Conservation (phyloP, 2,329 filamentous ascomycete species). For the Fusarium sp. region DNA sequence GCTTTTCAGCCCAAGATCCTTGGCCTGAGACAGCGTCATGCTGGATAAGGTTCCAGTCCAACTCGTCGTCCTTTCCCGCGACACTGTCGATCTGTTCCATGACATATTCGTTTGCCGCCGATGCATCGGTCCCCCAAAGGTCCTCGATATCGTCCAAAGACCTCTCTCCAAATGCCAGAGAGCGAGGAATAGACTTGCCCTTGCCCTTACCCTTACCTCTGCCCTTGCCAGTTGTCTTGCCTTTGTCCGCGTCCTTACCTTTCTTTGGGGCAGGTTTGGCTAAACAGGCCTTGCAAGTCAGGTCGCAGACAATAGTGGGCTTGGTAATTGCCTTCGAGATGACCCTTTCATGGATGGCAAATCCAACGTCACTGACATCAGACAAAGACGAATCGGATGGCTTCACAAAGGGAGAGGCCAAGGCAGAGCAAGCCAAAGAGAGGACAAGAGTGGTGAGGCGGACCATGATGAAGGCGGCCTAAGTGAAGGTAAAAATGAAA, state of each 20-base stretch:
- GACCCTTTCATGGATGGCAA: not conserved
- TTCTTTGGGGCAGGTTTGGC: not conserved
- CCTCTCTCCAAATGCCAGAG: not conserved
- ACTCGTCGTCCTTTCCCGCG: not conserved
- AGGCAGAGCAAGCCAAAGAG: not conserved
- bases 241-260: not conserved
- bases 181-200: not conserved
- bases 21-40: not conserved
- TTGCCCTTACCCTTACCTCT: not conserved
- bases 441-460: not conserved
- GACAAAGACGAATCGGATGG: not conserved
- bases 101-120: not conserved
- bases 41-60: not conserved
- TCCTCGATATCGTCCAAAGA: not conserved
- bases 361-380: too few relatives aligned
- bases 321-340: not conserved
- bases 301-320: not conserved
- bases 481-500: not conserved
- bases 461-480: not conserved
- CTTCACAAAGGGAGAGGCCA: not conserved
- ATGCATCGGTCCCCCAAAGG: not conserved
- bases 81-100: not conserved
- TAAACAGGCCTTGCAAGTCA: not conserved
- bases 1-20: not conserved
- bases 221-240: not conserved